Conservation (phyloP, 306 rosid species). For the Trifolium subterraneum region DNA sequence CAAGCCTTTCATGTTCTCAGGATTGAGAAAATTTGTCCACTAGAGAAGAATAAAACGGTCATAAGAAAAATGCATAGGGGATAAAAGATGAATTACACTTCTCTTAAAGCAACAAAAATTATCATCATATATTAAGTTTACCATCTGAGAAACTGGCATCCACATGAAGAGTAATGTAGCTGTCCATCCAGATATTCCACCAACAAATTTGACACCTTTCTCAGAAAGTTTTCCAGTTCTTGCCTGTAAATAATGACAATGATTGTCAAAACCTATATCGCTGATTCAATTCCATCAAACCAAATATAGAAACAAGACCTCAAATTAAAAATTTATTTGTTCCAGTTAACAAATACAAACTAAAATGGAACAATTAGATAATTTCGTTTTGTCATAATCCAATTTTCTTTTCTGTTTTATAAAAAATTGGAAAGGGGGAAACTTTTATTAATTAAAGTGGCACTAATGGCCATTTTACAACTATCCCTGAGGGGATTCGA, state of each 20-base stretch:
- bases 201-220: slow-evolving; percentile 78
- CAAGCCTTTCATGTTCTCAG: slow-evolving; percentile 94
- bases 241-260: slow-evolving; percentile 62
- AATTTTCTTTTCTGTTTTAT: not conserved
- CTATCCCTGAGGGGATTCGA: no score
- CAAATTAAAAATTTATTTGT: slow-evolving; percentile 3
- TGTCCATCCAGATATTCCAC: slow-evolving; percentile 94
- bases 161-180: slow-evolving; percentile 99
- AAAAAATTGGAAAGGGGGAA: no score
- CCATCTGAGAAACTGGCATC: slow-evolving; percentile 99
- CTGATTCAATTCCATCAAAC: slow-evolving; percentile 30
- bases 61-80: slow-evolving; percentile 29
- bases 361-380: slow-evolving; percentile 10
- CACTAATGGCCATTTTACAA: no score
- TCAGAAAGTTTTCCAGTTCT: slow-evolving; percentile 79
- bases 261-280: slow-evolving; percentile 35
- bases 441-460: no score
- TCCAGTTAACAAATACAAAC: slow-evolving; percentile 34
- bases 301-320: slow-evolving; percentile 24
- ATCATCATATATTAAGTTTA: slow-evolving; percentile 37
- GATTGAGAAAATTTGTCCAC: slow-evolving; percentile 98
- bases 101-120: slow-evolving; percentile 29
- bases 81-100: slow-evolving; percentile 33
- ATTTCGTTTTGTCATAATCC: slow-evolving; percentile 1
- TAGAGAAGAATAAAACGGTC: slow-evolving; percentile 47